These are phyloP conservation scores for Saturnispora silvae DNA, from an alignment of 805 yeast genomes.

Conservation along the genomic window DNA sequence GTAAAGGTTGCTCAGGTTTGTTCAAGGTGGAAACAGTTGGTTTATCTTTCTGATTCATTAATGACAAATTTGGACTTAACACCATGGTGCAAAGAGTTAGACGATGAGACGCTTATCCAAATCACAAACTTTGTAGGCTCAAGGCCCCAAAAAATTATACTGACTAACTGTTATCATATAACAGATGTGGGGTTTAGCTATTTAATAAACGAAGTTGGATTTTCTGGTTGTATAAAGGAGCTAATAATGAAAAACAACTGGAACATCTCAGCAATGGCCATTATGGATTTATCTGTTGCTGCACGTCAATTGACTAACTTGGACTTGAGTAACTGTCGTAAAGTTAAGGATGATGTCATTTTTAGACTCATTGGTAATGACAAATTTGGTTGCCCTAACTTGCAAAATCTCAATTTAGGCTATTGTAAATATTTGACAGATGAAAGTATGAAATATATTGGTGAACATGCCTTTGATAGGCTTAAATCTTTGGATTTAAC, in stretches of 20 bases:
- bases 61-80: slow-evolving; percentile 44
- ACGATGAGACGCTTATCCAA: slow-evolving; percentile 44
- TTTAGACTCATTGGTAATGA: slow-evolving; percentile 56
- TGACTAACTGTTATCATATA: slow-evolving; percentile 67
- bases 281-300: slow-evolving; percentile 64
- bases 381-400: slow-evolving; percentile 44
- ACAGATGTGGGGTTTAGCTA: slow-evolving; percentile 68
- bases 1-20: slow-evolving; percentile 52
- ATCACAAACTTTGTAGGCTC: slow-evolving; percentile 65
- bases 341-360: slow-evolving; percentile 60
- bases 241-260: slow-evolving; percentile 60
- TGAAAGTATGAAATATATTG: slow-evolving; percentile 50
- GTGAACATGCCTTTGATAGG: slow-evolving; percentile 39
- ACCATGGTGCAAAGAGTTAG: slow-evolving; percentile 50
- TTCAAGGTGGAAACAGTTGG: slow-evolving; percentile 57
- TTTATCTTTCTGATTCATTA: slow-evolving; percentile 45
- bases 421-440: slow-evolving; percentile 72
- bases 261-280: slow-evolving; percentile 74
- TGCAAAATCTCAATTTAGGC: slow-evolving; percentile 47
- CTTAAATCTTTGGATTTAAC: slow-evolving; percentile 52
- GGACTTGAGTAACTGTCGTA: slow-evolving; percentile 63
- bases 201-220: slow-evolving; percentile 61
- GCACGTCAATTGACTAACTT: slow-evolving; percentile 49
- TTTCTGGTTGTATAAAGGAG: slow-evolving; percentile 44
- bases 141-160: slow-evolving; percentile 48